Evolutionary conservation across 2,329 filamentous ascomycete species (phyloP), one percentile per base, ranked within the genome.

Genomic region (Trichoderma sp.): DNA sequence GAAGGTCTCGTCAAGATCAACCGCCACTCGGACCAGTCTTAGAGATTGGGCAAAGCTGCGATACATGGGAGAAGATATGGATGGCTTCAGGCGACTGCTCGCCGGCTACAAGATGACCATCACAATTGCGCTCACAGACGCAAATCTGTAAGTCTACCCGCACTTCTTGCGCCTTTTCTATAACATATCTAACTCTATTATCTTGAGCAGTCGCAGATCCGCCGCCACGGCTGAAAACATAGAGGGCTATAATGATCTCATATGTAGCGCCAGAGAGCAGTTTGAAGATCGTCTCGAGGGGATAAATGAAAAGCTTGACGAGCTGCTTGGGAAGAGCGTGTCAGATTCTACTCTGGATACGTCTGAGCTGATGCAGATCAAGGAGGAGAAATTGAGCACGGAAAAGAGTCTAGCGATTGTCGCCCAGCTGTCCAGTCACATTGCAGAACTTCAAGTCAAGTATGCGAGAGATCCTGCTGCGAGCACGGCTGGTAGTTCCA

Each of bases 1-100:
- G 32, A 80, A 80, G 76, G 82, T 76, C 71, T 77, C 76, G 43
- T 76, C 77, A 56, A 79, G 75, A 43, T 84, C 82, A 43, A 76
- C 74, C 26, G 77, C 73, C 36, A 75, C 73, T 72, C 77, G 79
- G 68, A 78, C 79, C 26, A 85, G 81, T 75, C 84, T 85, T 75
- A 80, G 82, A 60, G 83, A 84, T 74, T 85, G 82, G 84, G 81
- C 82, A 5, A 83, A 78, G 74, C 74, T 85, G 60, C 81, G 73
- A 72, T 85, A 84, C 66, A 83, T 84, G 79, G 82, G 81, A 32
- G 80, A 84, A 57, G 78, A 84, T 73, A 82, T 85, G 58, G 79
- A 82, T 72, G 79, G 78, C 64, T 85, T 85, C 70, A 79, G 77
- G 51, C 74, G 79, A 26, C 73, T 82, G 51, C 73, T 86, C 36